phyloP scores from a whole-genome alignment of 1,284 basidiomycete genomes.

The Cystobasidium sp. region DNA sequence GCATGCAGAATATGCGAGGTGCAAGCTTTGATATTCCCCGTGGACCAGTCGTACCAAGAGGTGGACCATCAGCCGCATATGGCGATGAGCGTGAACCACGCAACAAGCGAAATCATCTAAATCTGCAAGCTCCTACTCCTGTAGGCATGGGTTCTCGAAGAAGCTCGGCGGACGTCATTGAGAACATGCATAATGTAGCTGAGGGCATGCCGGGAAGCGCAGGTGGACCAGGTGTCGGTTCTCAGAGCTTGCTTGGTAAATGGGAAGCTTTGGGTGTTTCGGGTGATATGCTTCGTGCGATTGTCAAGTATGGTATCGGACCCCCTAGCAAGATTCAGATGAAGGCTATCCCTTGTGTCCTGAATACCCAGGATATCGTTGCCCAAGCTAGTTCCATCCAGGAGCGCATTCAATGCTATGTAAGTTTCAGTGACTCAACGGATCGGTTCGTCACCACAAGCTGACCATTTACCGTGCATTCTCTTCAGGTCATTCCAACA shows the following conservation, averaged over 20 bases:
- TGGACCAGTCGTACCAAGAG: slow-evolving; percentile 32
- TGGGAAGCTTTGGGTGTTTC: slow-evolving; percentile 92
- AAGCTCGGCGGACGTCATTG: slow-evolving; percentile 36
- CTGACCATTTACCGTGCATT: slow-evolving; percentile 46
- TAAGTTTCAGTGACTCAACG: slow-evolving; percentile 44
- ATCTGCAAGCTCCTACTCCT: slow-evolving; percentile 38
- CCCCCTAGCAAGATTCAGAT: slow-evolving; percentile 99
- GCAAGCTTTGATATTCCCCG: slow-evolving; percentile 38
- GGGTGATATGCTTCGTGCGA: slow-evolving; percentile 81
- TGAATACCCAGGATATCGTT: slow-evolving; percentile 92
- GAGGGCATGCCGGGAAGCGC: slow-evolving; percentile 28
- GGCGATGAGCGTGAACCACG: slow-evolving; percentile 33
- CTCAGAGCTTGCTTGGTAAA: slow-evolving; percentile 71
- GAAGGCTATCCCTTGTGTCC: slow-evolving; percentile 89
- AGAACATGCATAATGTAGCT: slow-evolving; percentile 41
- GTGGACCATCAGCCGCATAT: slow-evolving; percentile 7
- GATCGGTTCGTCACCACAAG: too few species aligned
- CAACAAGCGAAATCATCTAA: slow-evolving; percentile 8
- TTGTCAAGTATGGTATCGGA: slow-evolving; percentile 92
- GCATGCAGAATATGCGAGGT: slow-evolving; percentile 18
- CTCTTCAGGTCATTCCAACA: slow-evolving; percentile 74
- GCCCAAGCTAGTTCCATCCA: slow-evolving; percentile 98
- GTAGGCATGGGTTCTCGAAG: slow-evolving; percentile 39
- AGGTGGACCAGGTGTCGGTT: slow-evolving; percentile 15
- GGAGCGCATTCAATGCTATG: slow-evolving; percentile 93